Percentiles rank a stretch among this genome's conserved stretches.
Conservation (phyloP, 2,329 filamentous ascomycete genomes). For the Xylariales sp. region DNA sequence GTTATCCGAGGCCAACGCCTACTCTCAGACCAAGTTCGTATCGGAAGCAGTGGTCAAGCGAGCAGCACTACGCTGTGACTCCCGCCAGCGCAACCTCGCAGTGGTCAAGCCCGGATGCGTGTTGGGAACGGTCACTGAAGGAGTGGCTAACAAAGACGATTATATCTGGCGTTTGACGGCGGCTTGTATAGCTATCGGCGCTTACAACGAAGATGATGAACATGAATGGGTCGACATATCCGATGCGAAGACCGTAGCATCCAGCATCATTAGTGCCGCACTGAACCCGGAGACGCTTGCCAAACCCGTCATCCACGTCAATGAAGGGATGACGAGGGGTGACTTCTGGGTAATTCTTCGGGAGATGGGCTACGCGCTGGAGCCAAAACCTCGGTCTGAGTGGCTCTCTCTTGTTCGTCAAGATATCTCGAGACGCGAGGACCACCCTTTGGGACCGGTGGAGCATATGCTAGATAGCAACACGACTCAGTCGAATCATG, state of each 20-base stretch:
- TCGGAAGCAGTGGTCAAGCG: neutral
- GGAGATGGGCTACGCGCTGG: neutral
- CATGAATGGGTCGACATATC: neutral
- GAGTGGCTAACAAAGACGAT: constrained; percentile 3
- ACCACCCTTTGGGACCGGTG: no score
- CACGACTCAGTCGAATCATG: no score
- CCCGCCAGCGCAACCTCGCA: neutral
- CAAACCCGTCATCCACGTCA: neutral
- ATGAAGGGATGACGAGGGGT: neutral
- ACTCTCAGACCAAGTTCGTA: constrained; percentile 6
- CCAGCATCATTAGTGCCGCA: neutral
- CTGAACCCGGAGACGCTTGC: neutral
- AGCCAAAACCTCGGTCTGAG: neutral
- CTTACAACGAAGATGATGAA: neutral
- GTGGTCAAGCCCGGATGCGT: constrained; percentile 4
- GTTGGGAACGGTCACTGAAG: constrained; percentile 3
- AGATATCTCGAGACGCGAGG: no score
- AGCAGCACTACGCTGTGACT: neutral
- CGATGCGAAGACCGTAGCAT: neutral
- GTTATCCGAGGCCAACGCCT: neutral
- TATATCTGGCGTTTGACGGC: constrained; percentile 4
- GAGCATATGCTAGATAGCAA: no score
- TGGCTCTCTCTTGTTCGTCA: neutral
- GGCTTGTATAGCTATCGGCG: neutral
- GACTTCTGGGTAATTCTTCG: neutral